Evolutionary conservation across 1,284 basidiomycete genomes (phyloP), one percentile per base, ranked within the genome.

Genomic region (Psilocybe mexicana): DNA sequence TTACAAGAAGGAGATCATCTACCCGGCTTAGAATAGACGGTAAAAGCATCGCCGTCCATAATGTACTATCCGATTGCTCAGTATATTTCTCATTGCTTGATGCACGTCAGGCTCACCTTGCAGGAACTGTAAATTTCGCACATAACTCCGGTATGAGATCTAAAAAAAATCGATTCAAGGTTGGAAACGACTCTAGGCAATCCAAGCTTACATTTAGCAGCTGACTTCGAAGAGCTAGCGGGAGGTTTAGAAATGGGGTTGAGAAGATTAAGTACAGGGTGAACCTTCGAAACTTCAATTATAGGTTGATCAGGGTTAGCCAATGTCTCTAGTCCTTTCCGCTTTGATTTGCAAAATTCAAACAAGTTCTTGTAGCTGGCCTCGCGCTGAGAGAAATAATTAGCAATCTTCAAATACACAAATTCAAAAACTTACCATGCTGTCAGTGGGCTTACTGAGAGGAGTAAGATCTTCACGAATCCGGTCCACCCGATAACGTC

Each of bases 111-210:
- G 24, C 70, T 59, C 63, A 88, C 91, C 87, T 90, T 18, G 88
- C 87, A 35, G 91, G 83, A 57, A 93, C 76, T 3, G 84, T 86
- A 66, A 83, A 86, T 67, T 85, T 88, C 30, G 77, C 79, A 67
- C 86, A 90, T 10, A 92, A 74, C 68, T 93, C 90, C 14, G 91
- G 90, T 59, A 93, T 89, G 50, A 92, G 75, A 69, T 88, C 90
- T 91, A 46, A 30, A 42, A 54, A 25, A 12, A 54, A 2, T 12
- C 6, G 10, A 33, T 33, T 33, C 8, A 8, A 8, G 30, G 8
- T 33, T 8, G 28, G 12, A 3, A 23, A 18, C 11, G 30, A 3
- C 4, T 23, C 30, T 6, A 24, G 45, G 18, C 35, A 23, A 35
- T 38, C 25, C 24, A 38, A 50, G 50, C 71, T 50, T 63, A 79